Conservation (phyloP, 2,329 filamentous ascomycete genomes). For the Aspergillus bombycis region DNA sequence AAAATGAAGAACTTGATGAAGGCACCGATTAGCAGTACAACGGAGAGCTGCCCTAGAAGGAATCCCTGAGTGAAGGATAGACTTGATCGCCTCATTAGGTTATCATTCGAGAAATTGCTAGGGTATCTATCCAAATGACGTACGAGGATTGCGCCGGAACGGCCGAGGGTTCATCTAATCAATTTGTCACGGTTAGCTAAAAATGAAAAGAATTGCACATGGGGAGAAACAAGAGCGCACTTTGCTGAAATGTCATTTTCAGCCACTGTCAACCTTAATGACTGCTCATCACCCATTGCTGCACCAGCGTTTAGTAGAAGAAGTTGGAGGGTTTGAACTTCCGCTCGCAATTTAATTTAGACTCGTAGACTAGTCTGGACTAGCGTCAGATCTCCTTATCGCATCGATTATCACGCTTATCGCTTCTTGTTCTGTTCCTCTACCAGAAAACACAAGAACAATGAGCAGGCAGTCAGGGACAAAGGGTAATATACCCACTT, state of each 20-base stretch:
- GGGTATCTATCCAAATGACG: slow-evolving; percentile 19
- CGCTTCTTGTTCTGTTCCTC: too few species aligned
- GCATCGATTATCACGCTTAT: not conserved
- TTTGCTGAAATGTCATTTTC: slow-evolving; percentile 38
- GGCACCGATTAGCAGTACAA: slow-evolving; percentile 85
- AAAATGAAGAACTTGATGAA: slow-evolving; percentile 99
- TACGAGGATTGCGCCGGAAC: slow-evolving; percentile 47
- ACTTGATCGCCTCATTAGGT: slow-evolving; percentile 47
- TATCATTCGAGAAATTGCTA: not conserved
- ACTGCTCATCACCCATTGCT: slow-evolving; percentile 30
- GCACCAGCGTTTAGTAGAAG: slow-evolving; percentile 11
- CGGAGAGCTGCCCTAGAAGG: slow-evolving; percentile 87
- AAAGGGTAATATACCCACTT: not conserved
- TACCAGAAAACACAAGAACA: not conserved
- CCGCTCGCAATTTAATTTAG: not conserved
- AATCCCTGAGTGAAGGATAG: slow-evolving; percentile 93
- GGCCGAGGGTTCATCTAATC: slow-evolving; percentile 32
- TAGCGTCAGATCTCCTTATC: slow-evolving; percentile 1
- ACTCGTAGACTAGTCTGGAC: not conserved
- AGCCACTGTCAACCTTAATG: slow-evolving; percentile 25
- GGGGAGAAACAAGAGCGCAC: slow-evolving; percentile 19
- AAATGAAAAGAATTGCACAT: not conserved
- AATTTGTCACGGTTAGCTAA: slow-evolving; percentile 19
- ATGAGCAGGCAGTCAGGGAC: not conserved
- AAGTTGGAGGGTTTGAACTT: not conserved